Base-by-base conservation (phyloP, 768 basidiomycete genomes). In the Boletus tomentosulus region DNA sequence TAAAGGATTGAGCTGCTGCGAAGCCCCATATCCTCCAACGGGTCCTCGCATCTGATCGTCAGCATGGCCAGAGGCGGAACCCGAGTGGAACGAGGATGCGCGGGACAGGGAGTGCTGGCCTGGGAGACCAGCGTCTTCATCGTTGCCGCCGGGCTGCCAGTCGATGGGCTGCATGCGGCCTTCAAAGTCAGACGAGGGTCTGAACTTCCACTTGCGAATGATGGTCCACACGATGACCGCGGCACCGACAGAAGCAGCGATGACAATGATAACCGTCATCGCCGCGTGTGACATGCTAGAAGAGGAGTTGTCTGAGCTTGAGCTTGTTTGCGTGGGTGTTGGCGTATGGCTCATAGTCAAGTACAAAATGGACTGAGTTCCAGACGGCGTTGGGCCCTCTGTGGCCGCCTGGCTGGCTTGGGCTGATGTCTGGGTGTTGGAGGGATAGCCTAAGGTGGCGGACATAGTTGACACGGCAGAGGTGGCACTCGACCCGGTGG, bases 161-260 rank as follows among this genome's bases (percentile, higher is more conserved):
- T 92, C 85, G 66, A 93, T 90, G 56, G 92, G 91, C 55, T 87
- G 82, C 74, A 95, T 82, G 60, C 91, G 89, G 57, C 84, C 82
- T 62, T 90, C 87, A 67, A 93, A 93, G 62, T 81, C 79, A 64
- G 81, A 78, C 30, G 91, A 92, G 53, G 87, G 83, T 50, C 82
- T 83, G 65, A 93, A 84, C 74, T 92, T 92, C 87, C 89, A 92
- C 71, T 93, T 92, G 74, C 92, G 86, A 77, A 93, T 88, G 65
- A 92, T 73, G 46, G 91, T 94, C 92, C 92, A 95, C 57, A 87
- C 76, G 60, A 92, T 83, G 53, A 80, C 78, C 48, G 86, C 65
- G 30, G 78, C 86, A 48, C 83, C 92, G 41, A 92, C 61, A 44
- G 77, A 82, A 6, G 85, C 77, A 4, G 81, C 92, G 48, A 89